Conservation (phyloP, 78 protist species). For the Isochrysis galbana region DNA sequence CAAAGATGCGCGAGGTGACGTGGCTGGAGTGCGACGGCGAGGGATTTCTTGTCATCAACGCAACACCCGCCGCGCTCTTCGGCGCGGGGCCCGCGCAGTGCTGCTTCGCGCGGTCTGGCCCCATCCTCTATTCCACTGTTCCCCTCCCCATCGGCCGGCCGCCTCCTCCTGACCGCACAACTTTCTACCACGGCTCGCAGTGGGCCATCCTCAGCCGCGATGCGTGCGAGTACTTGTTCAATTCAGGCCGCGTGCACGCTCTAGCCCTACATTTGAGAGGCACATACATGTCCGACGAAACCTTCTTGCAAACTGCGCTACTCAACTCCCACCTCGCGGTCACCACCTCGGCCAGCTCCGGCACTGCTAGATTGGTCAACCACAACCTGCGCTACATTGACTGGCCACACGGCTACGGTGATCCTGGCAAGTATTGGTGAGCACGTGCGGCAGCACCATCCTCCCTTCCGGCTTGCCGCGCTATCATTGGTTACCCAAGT, state of each 20-base stretch:
- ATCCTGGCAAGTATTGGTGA: not conserved
- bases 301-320: conserved; percentile 5
- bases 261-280: not conserved
- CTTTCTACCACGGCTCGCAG: conserved; percentile 13
- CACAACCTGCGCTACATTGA: conserved; percentile 31
- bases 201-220: not conserved
- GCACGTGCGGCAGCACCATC: no score
- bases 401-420: conserved; percentile 38
- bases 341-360: not conserved
- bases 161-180: not conserved
- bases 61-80: not conserved
- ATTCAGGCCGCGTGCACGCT: not conserved
- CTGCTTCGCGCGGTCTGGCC: conserved; percentile 25
- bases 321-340: not conserved
- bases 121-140: not conserved
- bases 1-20: not conserved
- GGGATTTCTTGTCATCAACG: not conserved
- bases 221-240: not conserved
- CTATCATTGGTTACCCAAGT: no score
- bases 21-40: conserved; percentile 4
- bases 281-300: conserved; percentile 23
- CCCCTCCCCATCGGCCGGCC: not conserved
- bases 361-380: not conserved
- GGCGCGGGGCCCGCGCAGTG: not conserved
- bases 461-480: no score